phyloP scores from a whole-genome alignment of 169 alveolate species.

The Besnoitia besnoiti region DNA sequence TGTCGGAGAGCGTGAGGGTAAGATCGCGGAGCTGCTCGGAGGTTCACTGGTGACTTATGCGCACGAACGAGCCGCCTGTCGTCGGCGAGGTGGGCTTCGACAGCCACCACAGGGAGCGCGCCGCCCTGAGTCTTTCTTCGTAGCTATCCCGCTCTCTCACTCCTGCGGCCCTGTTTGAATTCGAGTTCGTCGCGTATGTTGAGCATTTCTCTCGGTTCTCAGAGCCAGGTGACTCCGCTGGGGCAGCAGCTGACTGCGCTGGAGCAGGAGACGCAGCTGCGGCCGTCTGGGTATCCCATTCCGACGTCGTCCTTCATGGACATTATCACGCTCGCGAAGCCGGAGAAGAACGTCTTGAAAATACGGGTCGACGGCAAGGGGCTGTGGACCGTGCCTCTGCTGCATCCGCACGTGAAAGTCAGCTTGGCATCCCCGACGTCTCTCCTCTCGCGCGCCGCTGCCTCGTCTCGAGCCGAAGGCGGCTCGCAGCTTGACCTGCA shows the following conservation, averaged over 20 bases:
- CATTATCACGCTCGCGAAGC: constrained; percentile 27
- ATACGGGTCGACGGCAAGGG: constrained; percentile 35
- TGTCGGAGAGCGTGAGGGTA: too few relatives aligned
- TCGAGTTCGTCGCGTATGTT: too few relatives aligned
- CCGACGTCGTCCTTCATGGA: not conserved
- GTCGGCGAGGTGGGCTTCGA: too few relatives aligned
- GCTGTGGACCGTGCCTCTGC: not conserved
- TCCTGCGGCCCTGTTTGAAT: too few relatives aligned
- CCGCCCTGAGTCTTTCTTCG: too few relatives aligned
- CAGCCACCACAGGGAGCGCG: too few relatives aligned
- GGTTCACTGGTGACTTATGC: too few relatives aligned
- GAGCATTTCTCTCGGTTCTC: too few relatives aligned
- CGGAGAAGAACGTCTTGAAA: constrained; percentile 5
- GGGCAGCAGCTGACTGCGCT: constrained; percentile 25
- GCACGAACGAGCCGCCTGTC: too few relatives aligned
- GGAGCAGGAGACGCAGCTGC: not conserved
- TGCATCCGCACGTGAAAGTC: constrained; percentile 27
- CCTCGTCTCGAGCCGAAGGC: too few relatives aligned
- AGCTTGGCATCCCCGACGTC: not conserved
- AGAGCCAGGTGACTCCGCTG: constrained; percentile 11
- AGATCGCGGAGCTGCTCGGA: too few relatives aligned
- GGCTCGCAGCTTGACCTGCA: not conserved
- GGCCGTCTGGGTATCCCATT: not conserved
- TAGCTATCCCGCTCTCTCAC: too few relatives aligned
- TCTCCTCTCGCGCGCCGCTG: not conserved